Evolutionary conservation across 1,284 basidiomycete species (phyloP), one percentile per base, ranked within the genome.

Genomic region (Peniophora sp.): DNA sequence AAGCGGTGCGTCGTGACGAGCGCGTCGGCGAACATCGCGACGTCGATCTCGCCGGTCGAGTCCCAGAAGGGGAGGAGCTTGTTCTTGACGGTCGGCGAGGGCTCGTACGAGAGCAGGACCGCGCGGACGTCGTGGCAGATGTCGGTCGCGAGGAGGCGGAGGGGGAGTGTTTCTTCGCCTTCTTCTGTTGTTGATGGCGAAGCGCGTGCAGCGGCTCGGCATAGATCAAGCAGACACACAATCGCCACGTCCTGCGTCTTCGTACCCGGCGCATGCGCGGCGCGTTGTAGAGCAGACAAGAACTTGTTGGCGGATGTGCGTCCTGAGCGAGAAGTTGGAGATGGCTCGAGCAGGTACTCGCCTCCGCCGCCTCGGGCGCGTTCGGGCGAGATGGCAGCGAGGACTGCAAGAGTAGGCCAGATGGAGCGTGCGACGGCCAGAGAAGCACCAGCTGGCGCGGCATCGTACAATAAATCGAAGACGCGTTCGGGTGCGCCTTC

Each of bases 401-500:
- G 74, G 45, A 87, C 78, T 0, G 85, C 80, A 55, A 97, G 76
- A 11, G 87, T 83, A 0, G 93, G 92, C 85, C 92, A 96, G 47
- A 90, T 71, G 32, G 79, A 73, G 65, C 82, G 64, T 65, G 79
- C 70, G 62, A 76, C 61, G 52, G 69, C 68, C n/a, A 72, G 70
- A 41, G 15, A n/a, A 5, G 5, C 18, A 50, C 83, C 79, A 18
- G 80, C 75, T 27, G 74, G 67, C 9, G 39, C 20, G n/a, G 39
- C 15, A 32, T 78, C 74, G 58, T 79, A 81, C 2, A 95, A 69
- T 10, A 85, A 67, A 64, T 95, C 92, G 58, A 91, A 94, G 3
- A 93, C 78, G 12, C 86, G 79, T 60, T 94, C 91, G 0, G 91
- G 83, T 0, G 83, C 82, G 45, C 88, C 88, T 52, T 94, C 92